A percentile compares a stretch with the other conserved stretches of the same genome.
Evolutionary conservation across 306 rosid species (phyloP).

Genomic region (Canavalia gladiata): DNA sequence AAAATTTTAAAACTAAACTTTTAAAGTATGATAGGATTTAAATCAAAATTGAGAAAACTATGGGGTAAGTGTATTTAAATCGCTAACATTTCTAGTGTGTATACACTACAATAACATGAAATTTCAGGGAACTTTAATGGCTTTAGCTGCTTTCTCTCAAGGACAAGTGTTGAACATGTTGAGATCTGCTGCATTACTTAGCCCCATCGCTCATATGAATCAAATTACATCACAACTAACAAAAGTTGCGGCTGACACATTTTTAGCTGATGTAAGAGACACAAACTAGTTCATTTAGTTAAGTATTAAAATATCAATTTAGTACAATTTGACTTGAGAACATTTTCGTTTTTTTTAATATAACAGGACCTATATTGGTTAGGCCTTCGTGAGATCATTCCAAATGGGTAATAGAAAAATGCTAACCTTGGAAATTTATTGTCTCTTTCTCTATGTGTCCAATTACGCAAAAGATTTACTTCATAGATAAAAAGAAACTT

Average conservation of each 20-base stretch:
- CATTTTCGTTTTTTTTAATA: constrained; percentile 13
- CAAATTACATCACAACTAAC: constrained; percentile 60
- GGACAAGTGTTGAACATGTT: constrained; percentile 55
- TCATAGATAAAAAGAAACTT: neutral
- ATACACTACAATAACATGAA: neutral
- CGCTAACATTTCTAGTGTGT: neutral
- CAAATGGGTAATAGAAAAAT: constrained; percentile 56
- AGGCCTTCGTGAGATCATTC: constrained; percentile 67
- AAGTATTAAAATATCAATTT: neutral
- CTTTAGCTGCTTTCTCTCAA: constrained; percentile 69
- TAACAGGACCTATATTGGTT: constrained; percentile 65
- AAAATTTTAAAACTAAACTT: neutral
- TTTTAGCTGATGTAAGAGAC: constrained; percentile 61
- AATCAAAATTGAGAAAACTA: neutral
- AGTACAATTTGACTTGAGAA: neutral
- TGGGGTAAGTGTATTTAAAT: neutral
- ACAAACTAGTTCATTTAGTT: neutral
- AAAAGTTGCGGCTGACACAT: constrained; percentile 62
- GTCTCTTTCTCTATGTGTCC: neutral
- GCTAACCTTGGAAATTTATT: neutral
- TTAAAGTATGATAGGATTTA: neutral
- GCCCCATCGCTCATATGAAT: constrained; percentile 81
- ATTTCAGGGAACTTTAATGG: constrained; percentile 81
- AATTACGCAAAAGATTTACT: too few relatives aligned
- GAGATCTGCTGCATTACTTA: constrained; percentile 77